These are phyloP conservation scores for Emmonsiellopsis sp. DNA, from an alignment of 2,329 filamentous ascomycete genomes.

Conservation along the genomic window DNA sequence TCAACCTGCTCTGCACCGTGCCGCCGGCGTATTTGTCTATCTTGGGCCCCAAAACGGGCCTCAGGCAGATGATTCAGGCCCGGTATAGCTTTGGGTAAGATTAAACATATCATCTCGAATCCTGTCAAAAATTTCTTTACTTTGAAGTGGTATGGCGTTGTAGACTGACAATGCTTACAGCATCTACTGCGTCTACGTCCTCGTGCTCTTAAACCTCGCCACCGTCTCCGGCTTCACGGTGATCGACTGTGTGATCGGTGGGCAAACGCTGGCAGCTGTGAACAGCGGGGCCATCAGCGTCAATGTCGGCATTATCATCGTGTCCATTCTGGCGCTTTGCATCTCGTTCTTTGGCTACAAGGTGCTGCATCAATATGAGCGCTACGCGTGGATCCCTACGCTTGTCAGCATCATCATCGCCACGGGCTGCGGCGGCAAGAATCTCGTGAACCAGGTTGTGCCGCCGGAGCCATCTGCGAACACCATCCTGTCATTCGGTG, in stretches of 20 bases:
- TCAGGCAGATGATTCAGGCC: constrained; percentile 22
- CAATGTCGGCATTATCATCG: constrained; percentile 47
- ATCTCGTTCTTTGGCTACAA: constrained; percentile 61
- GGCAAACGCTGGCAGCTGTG: constrained; percentile 60
- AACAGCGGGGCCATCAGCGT: constrained; percentile 42
- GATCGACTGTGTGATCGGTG: constrained; percentile 57
- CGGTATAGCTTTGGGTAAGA: constrained; percentile 22
- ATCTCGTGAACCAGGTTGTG: neutral
- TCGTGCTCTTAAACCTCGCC: constrained; percentile 54
- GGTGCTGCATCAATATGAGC: constrained; percentile 60
- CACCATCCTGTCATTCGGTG: constrained; percentile 16
- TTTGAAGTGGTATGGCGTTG: neutral
- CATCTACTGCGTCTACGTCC: constrained; percentile 39
- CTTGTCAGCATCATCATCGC: constrained; percentile 14
- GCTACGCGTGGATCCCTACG: constrained; percentile 31
- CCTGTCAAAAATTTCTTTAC: too few species aligned
- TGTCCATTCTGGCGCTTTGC: constrained; percentile 53
- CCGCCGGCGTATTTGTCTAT: constrained; percentile 17
- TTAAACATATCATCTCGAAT: neutral
- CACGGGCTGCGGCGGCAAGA: constrained; percentile 14
- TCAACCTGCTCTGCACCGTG: constrained; percentile 20
- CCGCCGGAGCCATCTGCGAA: constrained; percentile 11
- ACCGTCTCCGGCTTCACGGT: constrained; percentile 54
- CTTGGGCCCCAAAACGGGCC: constrained; percentile 21
- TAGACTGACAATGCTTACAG: neutral